Conservation (phyloP, 345 rosid species). For the Eucalyptus erythrocorys region DNA sequence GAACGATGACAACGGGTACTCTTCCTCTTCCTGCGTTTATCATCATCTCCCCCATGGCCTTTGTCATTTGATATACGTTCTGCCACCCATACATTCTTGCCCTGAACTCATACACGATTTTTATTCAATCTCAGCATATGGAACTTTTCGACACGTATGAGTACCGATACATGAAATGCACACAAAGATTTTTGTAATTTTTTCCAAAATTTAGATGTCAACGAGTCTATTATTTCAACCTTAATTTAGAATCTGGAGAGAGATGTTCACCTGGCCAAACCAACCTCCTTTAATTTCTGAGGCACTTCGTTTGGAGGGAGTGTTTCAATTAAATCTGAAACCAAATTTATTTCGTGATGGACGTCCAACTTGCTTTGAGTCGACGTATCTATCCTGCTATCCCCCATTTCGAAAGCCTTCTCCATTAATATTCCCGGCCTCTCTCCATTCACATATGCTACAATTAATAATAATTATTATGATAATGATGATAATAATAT, state of each 20-base stretch:
- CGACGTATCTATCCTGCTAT: not conserved
- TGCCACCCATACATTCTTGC: not conserved
- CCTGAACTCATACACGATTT: not conserved
- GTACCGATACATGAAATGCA: not conserved
- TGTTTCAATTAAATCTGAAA: not conserved
- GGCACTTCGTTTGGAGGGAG: not conserved
- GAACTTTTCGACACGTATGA: not conserved
- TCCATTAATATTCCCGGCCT: not conserved
- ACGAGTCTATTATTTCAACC: not conserved
- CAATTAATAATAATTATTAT: not conserved
- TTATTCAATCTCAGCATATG: not conserved
- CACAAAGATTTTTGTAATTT: too few relatives aligned
- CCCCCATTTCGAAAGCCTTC: not conserved
- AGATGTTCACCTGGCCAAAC: conserved; percentile 15
- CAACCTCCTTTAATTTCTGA: conserved; percentile 19
- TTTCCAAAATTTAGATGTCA: not conserved
- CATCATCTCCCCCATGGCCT: not conserved
- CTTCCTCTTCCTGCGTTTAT: not conserved
- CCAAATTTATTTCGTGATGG: conserved; percentile 19
- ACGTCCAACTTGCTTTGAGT: conserved; percentile 3
- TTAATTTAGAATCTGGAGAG: not conserved
- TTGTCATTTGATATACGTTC: not conserved
- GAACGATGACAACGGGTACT: not conserved
- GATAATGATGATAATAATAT: not conserved
- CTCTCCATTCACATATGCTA: conserved; percentile 1